A percentile compares a stretch with the other conserved stretches of the same genome.
Conservation (phyloP, 768 basidiomycete genomes). For the Arthromyces matolae region DNA sequence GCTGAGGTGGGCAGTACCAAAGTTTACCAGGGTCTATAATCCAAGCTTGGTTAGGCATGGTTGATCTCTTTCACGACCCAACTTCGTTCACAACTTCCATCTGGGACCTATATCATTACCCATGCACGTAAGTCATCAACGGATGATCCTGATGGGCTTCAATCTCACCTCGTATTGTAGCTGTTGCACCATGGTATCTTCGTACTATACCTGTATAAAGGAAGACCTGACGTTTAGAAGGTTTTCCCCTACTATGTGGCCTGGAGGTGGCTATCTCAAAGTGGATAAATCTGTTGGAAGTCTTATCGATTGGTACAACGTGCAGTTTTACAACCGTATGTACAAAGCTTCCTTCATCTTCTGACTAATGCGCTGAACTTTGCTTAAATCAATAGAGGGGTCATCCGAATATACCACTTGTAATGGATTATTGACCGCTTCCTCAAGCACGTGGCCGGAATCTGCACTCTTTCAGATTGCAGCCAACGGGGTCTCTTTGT, state of each 20-base stretch:
- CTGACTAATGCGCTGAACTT: neutral
- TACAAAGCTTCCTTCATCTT: neutral
- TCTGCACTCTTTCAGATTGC: slow-evolving; percentile 59
- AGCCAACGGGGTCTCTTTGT: slow-evolving; percentile 49
- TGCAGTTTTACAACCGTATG: slow-evolving; percentile 50
- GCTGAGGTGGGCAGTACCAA: slow-evolving; percentile 55
- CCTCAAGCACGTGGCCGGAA: slow-evolving; percentile 58
- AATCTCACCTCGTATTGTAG: slow-evolving; percentile 18
- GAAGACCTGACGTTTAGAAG: slow-evolving; percentile 19
- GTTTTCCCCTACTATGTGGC: slow-evolving; percentile 40
- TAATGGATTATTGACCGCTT: slow-evolving; percentile 50
- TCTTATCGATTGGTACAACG: slow-evolving; percentile 64
- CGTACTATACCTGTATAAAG: neutral
- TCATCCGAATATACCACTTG: slow-evolving; percentile 63
- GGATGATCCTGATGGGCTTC: neutral
- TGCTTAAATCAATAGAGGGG: slow-evolving; percentile 44
- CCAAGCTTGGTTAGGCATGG: slow-evolving; percentile 36
- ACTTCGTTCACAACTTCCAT: slow-evolving; percentile 45
- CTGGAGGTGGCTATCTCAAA: slow-evolving; percentile 52
- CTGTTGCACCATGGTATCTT: slow-evolving; percentile 48
- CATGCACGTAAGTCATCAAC: slow-evolving; percentile 45
- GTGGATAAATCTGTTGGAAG: slow-evolving; percentile 51
- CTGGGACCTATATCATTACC: slow-evolving; percentile 46
- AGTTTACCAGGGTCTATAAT: no score
- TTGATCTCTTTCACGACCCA: slow-evolving; percentile 49